Evolutionary conservation across 345 rosid species (phyloP), one percentile per base, ranked within the genome.

Genomic region (Cardamine resedifolia): DNA sequence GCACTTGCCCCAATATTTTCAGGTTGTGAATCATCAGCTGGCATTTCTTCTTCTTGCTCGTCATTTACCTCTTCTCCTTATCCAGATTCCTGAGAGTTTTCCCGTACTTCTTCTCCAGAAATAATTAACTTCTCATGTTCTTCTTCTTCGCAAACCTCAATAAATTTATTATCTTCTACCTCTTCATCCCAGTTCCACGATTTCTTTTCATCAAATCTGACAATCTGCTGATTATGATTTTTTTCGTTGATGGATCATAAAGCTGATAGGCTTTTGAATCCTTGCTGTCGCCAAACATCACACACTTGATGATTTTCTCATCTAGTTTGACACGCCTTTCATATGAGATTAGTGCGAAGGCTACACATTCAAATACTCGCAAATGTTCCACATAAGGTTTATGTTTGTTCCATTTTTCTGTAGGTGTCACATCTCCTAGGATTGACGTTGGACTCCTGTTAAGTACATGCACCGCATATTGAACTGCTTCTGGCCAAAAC

Each of bases 261-360:
- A 45, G 5, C 0, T 10, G 15, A 3, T 45, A 45, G 0, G 21
- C 49, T 7, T 45, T 45, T 0, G 19, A 43, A 2, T 31, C 34
- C 2, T 31, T 30, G 49, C 49, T n/a, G 6, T n/a, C 1, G 0
- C 49, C 49, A n/a, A 44, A 44, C 49, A 44, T 44, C 1, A 44
- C 49, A 44, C 56, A 50, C 0, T 0, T 7, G 4, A 2, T 48
- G 26, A 14, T 48, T 0, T 48, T 48, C 52, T 4, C 30, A 31
- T 31, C 34, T 2, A 31, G 34, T 2, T 21, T 19, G 4, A 39
- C n/a, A 10, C 30, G 0, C 1, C 0, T 48, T 2, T 48, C 26
- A 20, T 48, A 21, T 0, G 26, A 3, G 0, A 48, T 1, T 0
- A 19, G 14, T 0, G 8, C 6, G 1, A 8, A 21, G 0, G 26